Base-by-base conservation (phyloP, 345 rosid genomes). In the Viola odorata region DNA sequence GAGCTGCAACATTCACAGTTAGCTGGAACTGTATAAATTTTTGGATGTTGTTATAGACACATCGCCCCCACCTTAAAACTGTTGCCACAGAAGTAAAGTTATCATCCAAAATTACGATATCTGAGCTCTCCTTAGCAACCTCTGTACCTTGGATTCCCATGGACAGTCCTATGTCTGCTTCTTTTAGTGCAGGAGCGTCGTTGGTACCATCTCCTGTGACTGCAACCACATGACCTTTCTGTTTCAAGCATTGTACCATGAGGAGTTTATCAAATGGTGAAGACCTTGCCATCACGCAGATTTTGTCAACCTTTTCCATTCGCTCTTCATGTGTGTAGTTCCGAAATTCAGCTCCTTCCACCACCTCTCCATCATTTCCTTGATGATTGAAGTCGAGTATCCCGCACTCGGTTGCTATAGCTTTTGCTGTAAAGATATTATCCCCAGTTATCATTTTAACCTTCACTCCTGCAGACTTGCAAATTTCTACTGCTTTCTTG, bases 131-230 rank as follows among this genome's bases (percentile, higher is more conserved):
- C 36, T 70, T 70, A 14, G 69, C 74, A n/a, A 70, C 74, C 61
- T 70, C 74, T 2, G 74, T 70, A 14, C 74, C 74, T 59, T 70
- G 69, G 39, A 64, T 64, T 42, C 74, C 74, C 74, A 70, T 70
- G 2, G 74, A 70, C 14, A 70, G 56, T 14, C 74, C 74, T 70
- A 70, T 59, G 41, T 70, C 74, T 8, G 74, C 74, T 60, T 70
- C 69, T 58, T 64, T 58, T 40, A 70, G 11, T 40, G 74, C 74
- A 47, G 74, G 74, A 3, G 69, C 74, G 39, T 70, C 74, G 48
- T 70, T 70, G 39, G 69, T 70, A 16, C 74, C 74, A 40, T 70
- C 74, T 53, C 69, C 74, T 10, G 74, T 70, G 5, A 70, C 74
- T 45, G 74, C 74, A 45, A 70, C 74, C 37, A 70, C 74, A 32